phyloP scores from a whole-genome alignment of 495 filamentous ascomycete genomes.

The Penicillium desertorum region DNA sequence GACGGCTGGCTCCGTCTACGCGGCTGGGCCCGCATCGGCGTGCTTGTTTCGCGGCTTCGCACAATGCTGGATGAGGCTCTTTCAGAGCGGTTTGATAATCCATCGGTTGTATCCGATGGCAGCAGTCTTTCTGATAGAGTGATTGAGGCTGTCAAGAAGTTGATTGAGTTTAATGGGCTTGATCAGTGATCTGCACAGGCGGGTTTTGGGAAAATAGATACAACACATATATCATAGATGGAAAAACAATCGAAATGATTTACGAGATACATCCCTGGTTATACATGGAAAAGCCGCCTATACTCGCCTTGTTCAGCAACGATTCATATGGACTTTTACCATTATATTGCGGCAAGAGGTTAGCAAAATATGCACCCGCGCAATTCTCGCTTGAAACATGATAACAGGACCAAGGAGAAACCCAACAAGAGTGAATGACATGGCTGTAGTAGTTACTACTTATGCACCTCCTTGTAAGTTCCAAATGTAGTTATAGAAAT shows the following conservation, averaged over 20 bases:
- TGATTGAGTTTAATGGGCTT: conserved; percentile 86
- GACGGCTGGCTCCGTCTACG: conserved; percentile 90
- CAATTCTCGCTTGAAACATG: no score
- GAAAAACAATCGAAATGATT: not conserved
- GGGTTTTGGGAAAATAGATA: not conserved
- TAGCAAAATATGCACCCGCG: no score
- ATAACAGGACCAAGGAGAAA: not conserved
- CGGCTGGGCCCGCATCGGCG: conserved; percentile 94
- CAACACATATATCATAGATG: not conserved
- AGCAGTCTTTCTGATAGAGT: conserved; percentile 56
- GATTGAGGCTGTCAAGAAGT: conserved; percentile 68
- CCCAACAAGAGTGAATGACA: not conserved
- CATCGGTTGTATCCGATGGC: conserved; percentile 41
- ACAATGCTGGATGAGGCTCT: conserved; percentile 84
- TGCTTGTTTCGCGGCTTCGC: conserved; percentile 78
- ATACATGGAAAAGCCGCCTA: no score
- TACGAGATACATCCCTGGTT: not conserved
- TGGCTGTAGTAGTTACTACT: no score
- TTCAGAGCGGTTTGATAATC: conserved; percentile 74
- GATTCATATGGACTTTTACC: no score
- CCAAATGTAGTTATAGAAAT: not conserved
- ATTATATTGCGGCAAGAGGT: no score
- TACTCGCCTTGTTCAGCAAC: no score
- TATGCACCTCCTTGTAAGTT: no score
- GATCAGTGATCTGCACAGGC: conserved; percentile 54